Conservation (phyloP, 345 rosid species). For the Limnanthes douglasii region DNA sequence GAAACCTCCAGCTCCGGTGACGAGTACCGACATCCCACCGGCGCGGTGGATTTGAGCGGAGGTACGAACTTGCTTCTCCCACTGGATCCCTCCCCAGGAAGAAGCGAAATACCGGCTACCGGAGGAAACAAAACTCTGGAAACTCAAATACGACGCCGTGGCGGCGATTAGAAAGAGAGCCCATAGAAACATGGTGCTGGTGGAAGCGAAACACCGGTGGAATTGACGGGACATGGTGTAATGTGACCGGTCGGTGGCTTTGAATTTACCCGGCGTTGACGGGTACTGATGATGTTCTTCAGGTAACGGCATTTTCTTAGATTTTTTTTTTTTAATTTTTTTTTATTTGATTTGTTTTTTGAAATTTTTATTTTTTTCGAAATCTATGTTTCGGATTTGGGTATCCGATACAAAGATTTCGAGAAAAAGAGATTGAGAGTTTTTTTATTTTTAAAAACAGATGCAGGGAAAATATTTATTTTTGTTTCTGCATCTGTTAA, state of each 20-base stretch:
- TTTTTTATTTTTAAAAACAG: too few relatives aligned
- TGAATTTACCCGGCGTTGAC: constrained; percentile 87
- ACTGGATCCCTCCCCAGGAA: constrained; percentile 65
- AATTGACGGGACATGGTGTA: constrained; percentile 42
- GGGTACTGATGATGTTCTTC: constrained; percentile 71
- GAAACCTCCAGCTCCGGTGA: constrained; percentile 76
- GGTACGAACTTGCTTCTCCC: constrained; percentile 57
- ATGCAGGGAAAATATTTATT: too few relatives aligned
- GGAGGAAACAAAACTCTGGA: constrained; percentile 65
- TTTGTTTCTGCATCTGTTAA: too few relatives aligned
- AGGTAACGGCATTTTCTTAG: too few relatives aligned
- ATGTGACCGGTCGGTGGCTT: constrained; percentile 46
- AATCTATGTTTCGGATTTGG: too few relatives aligned
- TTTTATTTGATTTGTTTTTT: too few relatives aligned
- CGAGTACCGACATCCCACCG: constrained; percentile 56
- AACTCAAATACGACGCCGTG: constrained; percentile 74
- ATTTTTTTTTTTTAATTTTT: too few relatives aligned
- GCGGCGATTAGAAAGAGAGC: constrained; percentile 80
- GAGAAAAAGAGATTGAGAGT: too few relatives aligned
- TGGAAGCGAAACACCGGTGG: constrained; percentile 71
- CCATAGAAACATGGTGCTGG: constrained; percentile 85
- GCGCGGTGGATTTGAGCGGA: constrained; percentile 58
- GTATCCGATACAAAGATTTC: too few relatives aligned
- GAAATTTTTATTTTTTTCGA: too few relatives aligned
- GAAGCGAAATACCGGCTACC: constrained; percentile 48